phyloP scores from a whole-genome alignment of 23 red algal genomes.

The Gracilaria caudata region DNA sequence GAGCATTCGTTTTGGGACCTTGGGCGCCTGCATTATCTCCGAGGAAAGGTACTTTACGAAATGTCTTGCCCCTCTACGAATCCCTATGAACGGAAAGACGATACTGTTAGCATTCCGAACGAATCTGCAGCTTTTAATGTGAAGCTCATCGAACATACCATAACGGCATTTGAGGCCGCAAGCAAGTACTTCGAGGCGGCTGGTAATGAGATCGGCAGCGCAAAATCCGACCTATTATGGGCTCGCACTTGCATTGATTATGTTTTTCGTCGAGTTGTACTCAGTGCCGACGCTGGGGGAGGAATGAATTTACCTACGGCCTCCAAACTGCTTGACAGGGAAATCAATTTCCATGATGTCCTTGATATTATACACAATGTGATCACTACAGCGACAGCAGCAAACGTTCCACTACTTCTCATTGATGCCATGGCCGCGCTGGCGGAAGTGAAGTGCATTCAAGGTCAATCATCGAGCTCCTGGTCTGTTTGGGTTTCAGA shows the following conservation, averaged over 20 bases:
- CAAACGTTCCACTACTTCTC: conserved; percentile 69
- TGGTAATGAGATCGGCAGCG: conserved; percentile 66
- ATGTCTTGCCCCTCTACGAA: conserved; percentile 53
- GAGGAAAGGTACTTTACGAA: conserved; percentile 59
- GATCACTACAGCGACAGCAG: conserved; percentile 25
- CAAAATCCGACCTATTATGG: conserved; percentile 70
- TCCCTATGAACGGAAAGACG: conserved; percentile 22
- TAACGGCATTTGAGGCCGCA: conserved; percentile 70
- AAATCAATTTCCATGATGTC: conserved; percentile 59
- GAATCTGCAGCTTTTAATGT: conserved; percentile 23
- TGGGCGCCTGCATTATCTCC: conserved; percentile 69
- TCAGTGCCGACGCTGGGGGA: conserved; percentile 50
- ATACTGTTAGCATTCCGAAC: conserved; percentile 8
- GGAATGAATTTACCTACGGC: conserved; percentile 50
- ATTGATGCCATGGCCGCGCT: conserved; percentile 71
- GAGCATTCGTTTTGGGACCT: conserved; percentile 66
- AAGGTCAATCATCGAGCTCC: conserved; percentile 33
- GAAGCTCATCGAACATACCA: conserved; percentile 45
- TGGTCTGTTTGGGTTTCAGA: conserved; percentile 73
- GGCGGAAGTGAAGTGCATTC: conserved; percentile 76
- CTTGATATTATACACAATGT: conserved; percentile 63
- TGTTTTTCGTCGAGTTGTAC: conserved; percentile 63
- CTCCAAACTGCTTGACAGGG: conserved; percentile 34
- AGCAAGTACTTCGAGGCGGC: conserved; percentile 69
- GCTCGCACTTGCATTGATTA: conserved; percentile 69